Percentiles rank a stretch among this genome's conserved stretches.
Evolutionary conservation across 2,329 filamentous ascomycete genomes (phyloP).

Genomic region (Periconia macrospinosa): DNA sequence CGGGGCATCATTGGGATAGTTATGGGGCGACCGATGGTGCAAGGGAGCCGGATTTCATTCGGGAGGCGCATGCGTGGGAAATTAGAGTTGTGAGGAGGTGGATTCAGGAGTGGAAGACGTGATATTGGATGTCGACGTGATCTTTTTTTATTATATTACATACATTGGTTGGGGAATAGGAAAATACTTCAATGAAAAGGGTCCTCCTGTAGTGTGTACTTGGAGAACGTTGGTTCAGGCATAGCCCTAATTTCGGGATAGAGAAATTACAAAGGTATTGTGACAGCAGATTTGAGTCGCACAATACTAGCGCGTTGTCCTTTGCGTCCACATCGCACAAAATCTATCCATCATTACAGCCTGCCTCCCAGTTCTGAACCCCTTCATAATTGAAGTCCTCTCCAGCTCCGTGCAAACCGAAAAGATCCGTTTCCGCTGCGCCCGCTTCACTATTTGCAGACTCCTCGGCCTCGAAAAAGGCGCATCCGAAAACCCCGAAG

Average conservation of each 20-base stretch:
- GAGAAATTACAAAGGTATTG: no score
- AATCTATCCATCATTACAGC: conserved; percentile 33
- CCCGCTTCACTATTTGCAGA: background rate
- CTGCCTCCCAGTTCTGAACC: conserved; percentile 27
- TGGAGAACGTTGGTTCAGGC: no score
- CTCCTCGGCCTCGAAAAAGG: conserved; percentile 4
- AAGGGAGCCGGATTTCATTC: conserved; percentile 55
- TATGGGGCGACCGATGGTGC: conserved; percentile 44
- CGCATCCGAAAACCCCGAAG: background rate
- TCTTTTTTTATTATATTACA: no score
- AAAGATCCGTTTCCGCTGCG: conserved; percentile 7
- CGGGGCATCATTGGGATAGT: conserved; percentile 58
- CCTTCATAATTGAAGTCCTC: conserved; percentile 25
- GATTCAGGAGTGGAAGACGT: conserved; percentile 9
- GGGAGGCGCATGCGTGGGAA: conserved; percentile 56
- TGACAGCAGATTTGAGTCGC: no score
- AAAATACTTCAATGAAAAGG: no score
- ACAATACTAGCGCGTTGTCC: conserved; percentile 20
- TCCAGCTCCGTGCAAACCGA: conserved; percentile 17
- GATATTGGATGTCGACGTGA: no score
- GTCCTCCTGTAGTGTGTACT: no score
- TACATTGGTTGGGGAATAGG: no score
- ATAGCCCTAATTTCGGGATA: no score
- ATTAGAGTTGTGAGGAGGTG: conserved; percentile 50
- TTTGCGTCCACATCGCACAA: conserved; percentile 31